Evolutionary conservation across 73 alveolate genomes (phyloP), one percentile per base, ranked within the genome.

Genomic region (Symbiodinium natans): DNA sequence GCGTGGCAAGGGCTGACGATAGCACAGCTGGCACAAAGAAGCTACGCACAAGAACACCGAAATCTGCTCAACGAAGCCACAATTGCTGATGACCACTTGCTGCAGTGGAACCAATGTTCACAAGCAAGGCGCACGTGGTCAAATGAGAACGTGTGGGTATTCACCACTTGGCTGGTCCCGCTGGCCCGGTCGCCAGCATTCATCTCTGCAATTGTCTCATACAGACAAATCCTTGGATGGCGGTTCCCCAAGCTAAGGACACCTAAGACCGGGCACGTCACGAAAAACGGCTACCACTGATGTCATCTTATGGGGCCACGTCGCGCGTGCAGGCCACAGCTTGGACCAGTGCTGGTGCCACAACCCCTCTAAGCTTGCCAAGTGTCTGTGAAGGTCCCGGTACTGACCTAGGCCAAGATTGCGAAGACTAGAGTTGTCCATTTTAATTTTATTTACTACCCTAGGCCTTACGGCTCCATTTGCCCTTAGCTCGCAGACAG

Each of bases 81-180:
- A 21, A 71, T 71, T 31, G 38, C 29, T 17, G 41, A 21, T n/a
- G 29, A 31, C n/a, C 73, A 8, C 41, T 17, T 25, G 93, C 52
- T 10, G 38, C 21, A 42, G 46, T 9, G 33, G 3, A 73, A 36
- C 84, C 27, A n/a, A 36, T 77, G 33, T 36, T n/a, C 19, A 29
- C 75, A 31, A 59, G 80, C 77, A 41, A 8, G 97, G n/a, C 46
- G 83, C 86, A 99, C 99, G 83, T 99, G 95, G 93, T 99, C 99
- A 83, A 99, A 99, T 23, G 99, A 99, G 99, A 99, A 99, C 38
- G 99, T 92, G 85, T 99, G 99, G 99, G 99, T 99, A 43, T 99
- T 99, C 83, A 99, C 99, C 38, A 99, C 98, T 48, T 74, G 89
- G 36, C 83, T 34, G 6, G 98, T 77, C 9, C 98, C 98, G 43